Base-by-base conservation (phyloP, 768 basidiomycete species). In the Phylloporus sp. region DNA sequence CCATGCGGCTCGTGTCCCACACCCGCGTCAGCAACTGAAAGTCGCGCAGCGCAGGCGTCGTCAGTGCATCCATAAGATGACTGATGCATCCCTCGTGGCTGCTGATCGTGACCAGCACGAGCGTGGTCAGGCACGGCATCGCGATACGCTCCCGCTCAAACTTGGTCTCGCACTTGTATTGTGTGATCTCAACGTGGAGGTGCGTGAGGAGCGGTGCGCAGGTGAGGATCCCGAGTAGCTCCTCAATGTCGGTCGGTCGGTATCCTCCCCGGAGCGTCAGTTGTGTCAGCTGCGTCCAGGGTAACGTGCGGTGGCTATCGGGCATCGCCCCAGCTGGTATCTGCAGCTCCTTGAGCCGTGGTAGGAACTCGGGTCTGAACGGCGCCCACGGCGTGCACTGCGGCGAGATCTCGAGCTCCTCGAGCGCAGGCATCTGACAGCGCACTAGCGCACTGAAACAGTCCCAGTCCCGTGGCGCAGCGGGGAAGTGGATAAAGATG, bases 231-330 rank as follows among this genome's bases (percentile, higher is more conserved):
- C 46, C 27, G 27, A 67, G 62, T 1, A 67, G 62, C 4, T 57
- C 62, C 0, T 66, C 52, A 50, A 67, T 29, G 34, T 66, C 65
- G 3, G 66, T 45, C 9, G 59, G 56, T 3, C 66, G 63, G 45
- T 67, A 67, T 10, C 65, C 65, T 1, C 65, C 65, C 15, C 65
- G 65, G 27, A 67, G 58, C 3, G 66, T 68, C 5, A 67, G 60
- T n/a, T 69, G 66, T 1, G 66, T 67, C 9, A 67, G 45, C 43
- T 67, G 66, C 5, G 66, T 64, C 66, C 66, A 67, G 20, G 66
- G 66, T 16, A 67, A n/a, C n/a, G 66, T 68, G 12, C 45, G 48
- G 53, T 67, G 65, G 49, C 65, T 67, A 16, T 66, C 65, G 16
- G 65, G 63, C 65, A 67, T 67, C 32, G 61, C 57, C 27, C 65